A percentile compares a stretch with the other conserved stretches of the same genome.
phyloP scores from a whole-genome alignment of 495 filamentous ascomycete species.

The Cercophora newfieldiana region DNA sequence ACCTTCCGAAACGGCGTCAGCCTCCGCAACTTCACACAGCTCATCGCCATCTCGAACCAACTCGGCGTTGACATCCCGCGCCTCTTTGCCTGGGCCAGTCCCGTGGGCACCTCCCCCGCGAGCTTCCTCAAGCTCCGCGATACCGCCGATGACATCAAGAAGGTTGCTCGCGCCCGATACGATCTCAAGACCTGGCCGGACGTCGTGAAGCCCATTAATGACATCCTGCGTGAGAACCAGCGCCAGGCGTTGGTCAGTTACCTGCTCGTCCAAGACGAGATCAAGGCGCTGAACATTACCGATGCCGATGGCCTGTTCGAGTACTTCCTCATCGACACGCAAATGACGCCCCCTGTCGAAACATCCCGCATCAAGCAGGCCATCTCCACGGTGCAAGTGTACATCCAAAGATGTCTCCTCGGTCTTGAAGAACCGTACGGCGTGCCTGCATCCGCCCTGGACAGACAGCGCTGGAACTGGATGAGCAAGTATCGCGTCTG shows the following conservation, averaged over 20 bases:
- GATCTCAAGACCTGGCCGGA: too few species aligned
- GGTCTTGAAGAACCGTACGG: slow-evolving; percentile 38
- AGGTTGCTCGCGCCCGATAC: too few species aligned
- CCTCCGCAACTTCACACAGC: too few species aligned
- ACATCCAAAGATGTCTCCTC: slow-evolving; percentile 40
- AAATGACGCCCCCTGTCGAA: slow-evolving; percentile 34
- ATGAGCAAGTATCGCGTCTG: slow-evolving; percentile 26
- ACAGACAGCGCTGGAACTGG: slow-evolving; percentile 3
- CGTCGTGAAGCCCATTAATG: too few species aligned
- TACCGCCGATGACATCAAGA: too few species aligned
- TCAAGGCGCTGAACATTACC: slow-evolving; percentile 20
- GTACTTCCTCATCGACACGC: slow-evolving; percentile 40
- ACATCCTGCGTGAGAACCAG: too few species aligned
- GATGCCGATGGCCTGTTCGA: slow-evolving; percentile 37
- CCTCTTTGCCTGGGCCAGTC: too few species aligned
- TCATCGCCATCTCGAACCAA: too few species aligned
- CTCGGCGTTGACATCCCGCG: too few species aligned
- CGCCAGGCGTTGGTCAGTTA: slow-evolving; percentile 14
- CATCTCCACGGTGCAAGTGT: slow-evolving; percentile 39
- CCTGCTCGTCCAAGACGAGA: slow-evolving; percentile 19
- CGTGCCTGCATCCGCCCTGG: not conserved
- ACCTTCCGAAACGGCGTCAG: too few species aligned
- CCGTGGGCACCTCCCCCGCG: too few species aligned
- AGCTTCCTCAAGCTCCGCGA: too few species aligned
- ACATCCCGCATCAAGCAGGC: slow-evolving; percentile 44